Conservation (phyloP, 768 basidiomycete species). For the Leccinum pellstonianum region DNA sequence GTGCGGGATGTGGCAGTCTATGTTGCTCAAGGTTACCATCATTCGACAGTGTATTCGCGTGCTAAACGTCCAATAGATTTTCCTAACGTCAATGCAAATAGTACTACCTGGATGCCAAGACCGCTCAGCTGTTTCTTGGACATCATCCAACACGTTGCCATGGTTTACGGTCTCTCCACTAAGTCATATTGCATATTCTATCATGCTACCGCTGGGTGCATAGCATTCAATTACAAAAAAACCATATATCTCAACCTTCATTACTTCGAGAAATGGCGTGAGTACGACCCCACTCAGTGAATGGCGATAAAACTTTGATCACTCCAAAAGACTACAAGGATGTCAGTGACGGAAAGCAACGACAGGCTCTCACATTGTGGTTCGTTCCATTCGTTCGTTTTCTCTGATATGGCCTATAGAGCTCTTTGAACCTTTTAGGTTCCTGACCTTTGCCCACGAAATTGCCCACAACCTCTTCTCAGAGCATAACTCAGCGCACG, state of each 20-base stretch:
- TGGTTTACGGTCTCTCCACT: conserved; percentile 70
- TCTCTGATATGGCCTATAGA: not conserved
- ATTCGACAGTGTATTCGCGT: not conserved
- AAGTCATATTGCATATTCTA: conserved; percentile 79
- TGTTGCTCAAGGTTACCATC: conserved; percentile 49
- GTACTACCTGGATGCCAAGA: conserved; percentile 45
- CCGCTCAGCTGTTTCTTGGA: conserved; percentile 64
- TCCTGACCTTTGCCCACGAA: not conserved
- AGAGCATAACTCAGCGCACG: not conserved
- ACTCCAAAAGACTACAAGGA: conserved; percentile 4
- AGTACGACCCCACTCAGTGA: conserved; percentile 30
- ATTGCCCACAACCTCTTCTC: not conserved
- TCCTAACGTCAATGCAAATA: conserved; percentile 43
- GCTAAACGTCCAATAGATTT: conserved; percentile 43
- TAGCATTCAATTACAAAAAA: conserved; percentile 89
- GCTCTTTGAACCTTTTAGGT: not conserved
- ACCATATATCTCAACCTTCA: conserved; percentile 84
- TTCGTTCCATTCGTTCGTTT: not conserved
- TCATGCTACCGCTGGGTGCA: conserved; percentile 65
- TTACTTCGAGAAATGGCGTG: conserved; percentile 83
- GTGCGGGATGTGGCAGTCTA: conserved; percentile 59
- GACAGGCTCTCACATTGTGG: conserved; percentile 1
- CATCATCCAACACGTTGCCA: conserved; percentile 58
- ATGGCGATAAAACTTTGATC: not conserved
- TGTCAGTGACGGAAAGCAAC: not conserved